Conservation (phyloP, 768 basidiomycete genomes). For the Thelephora ganbajun region DNA sequence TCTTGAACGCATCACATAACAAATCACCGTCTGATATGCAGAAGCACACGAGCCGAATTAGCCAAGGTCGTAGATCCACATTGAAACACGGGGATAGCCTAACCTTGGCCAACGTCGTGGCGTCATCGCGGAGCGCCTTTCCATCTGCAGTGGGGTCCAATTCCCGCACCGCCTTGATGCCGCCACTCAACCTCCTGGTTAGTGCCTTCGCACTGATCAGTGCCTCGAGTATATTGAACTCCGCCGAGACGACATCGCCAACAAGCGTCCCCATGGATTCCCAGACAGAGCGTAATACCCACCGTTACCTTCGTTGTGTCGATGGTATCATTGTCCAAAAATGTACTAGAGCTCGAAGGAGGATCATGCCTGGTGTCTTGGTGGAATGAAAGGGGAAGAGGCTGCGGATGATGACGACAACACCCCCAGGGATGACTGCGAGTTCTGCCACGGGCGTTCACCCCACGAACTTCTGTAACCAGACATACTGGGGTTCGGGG, state of each 20-base stretch:
- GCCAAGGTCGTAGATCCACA: not conserved
- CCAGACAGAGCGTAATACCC: conserved; percentile 73
- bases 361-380: no score
- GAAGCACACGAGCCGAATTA: conserved; percentile 2
- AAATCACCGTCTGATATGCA: conserved; percentile 48
- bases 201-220: conserved; percentile 46
- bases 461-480: conserved; percentile 8
- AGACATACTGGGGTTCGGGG: conserved; percentile 16
- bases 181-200: conserved; percentile 49
- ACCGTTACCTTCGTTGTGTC: conserved; percentile 69
- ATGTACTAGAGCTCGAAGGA: no score
- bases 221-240: no score
- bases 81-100: conserved; percentile 7
- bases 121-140: no score
- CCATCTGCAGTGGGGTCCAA: conserved; percentile 38
- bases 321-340: conserved; percentile 68
- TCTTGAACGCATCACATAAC: conserved; percentile 57
- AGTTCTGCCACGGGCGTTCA: conserved; percentile 29
- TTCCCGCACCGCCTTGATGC: no score
- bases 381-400: conserved; percentile 28
- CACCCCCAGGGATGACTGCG: conserved; percentile 26
- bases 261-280: conserved; percentile 56
- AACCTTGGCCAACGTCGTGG: conserved; percentile 74
- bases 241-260: no score
- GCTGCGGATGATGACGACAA: conserved; percentile 15